Percentiles rank a stretch among this genome's conserved stretches.
Conservation (phyloP, 2,329 filamentous ascomycete genomes). For the Coniochaeta ligniaria region DNA sequence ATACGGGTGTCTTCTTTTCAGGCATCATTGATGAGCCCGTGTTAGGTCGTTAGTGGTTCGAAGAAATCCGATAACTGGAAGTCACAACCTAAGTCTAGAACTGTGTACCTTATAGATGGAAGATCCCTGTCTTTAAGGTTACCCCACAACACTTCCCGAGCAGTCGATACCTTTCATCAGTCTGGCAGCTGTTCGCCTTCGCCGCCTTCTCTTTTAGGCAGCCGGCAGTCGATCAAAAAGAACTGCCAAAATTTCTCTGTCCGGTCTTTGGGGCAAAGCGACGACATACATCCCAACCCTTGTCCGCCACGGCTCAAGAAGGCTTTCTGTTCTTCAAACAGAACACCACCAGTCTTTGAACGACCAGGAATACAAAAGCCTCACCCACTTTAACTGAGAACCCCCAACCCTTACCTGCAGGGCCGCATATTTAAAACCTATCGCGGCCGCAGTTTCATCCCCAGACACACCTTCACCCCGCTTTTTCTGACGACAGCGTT, state of each 20-base stretch:
- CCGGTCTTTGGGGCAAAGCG: not conserved
- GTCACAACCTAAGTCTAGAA: too few species aligned
- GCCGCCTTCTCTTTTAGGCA: not conserved
- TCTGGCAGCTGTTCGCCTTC: not conserved
- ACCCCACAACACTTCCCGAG: not conserved
- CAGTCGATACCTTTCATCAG: not conserved
- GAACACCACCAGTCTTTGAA: not conserved
- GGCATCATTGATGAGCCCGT: too few species aligned
- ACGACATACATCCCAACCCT: not conserved
- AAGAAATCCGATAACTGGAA: too few species aligned
- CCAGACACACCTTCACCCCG: not conserved
- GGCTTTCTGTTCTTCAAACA: not conserved
- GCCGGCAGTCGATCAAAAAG: not conserved
- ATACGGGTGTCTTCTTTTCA: not conserved
- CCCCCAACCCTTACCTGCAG: not conserved
- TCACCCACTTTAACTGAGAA: not conserved
- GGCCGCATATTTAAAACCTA: not conserved
- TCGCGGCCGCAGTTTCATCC: not conserved
- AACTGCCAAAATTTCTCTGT: not conserved
- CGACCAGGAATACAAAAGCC: not conserved
- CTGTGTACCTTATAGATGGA: not conserved
- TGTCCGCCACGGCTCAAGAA: not conserved
- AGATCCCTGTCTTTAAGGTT: not conserved
- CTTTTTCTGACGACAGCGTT: not conserved
- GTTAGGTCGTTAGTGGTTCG: too few species aligned